Evolutionary conservation across 2,329 filamentous ascomycete species (phyloP), one percentile per base, ranked within the genome.

Genomic region (Penicillium glabrum): DNA sequence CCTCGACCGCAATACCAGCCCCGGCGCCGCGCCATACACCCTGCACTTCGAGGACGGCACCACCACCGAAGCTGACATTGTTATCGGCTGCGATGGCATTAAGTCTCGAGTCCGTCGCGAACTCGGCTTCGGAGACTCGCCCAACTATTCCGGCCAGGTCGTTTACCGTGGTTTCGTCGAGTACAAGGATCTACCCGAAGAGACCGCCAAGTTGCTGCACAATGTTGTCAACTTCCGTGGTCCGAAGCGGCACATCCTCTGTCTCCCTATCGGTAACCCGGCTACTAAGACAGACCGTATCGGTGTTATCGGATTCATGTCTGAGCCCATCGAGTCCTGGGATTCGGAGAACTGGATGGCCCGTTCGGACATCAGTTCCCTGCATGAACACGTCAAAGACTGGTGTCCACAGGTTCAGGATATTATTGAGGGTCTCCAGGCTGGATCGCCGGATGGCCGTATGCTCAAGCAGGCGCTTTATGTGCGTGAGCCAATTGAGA

Each of bases 31-130:
- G 61, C 70, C 62, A 53, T 79, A 62, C 3, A 60, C 68, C 5
- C 63, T 82, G 35, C 66, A 65, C 21, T 82, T 82, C 51, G 63
- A 69, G 14, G 80, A 82, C 58, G 79, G 78, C 0, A 70, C 70
- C 9, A 69, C 67, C 2, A 74, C 73, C 1, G 67, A 76, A 43
- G 74, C 79, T 16, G 75, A 76, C 59, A 69, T 74, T 47, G 74
- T 80, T 0, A 72, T 82, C 46, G 79, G 79, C 2, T 77, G 75
- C 53, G 80, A 82, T 61, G 80, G 80, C 2, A 77, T 82, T 59
- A 79, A 80, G 65, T 82, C 79, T 5, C 72, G 73, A 31, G 76
- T 80, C 3, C 72, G 82, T n/a, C 48, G 41, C 7, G 56, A 64
- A 21, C 61, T 72, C 37, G 66, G 67, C 3, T 56, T 71, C 26